These are phyloP conservation scores for Durusdinium trenchii DNA, from an alignment of 73 alveolate genomes.

Conservation along the genomic window DNA sequence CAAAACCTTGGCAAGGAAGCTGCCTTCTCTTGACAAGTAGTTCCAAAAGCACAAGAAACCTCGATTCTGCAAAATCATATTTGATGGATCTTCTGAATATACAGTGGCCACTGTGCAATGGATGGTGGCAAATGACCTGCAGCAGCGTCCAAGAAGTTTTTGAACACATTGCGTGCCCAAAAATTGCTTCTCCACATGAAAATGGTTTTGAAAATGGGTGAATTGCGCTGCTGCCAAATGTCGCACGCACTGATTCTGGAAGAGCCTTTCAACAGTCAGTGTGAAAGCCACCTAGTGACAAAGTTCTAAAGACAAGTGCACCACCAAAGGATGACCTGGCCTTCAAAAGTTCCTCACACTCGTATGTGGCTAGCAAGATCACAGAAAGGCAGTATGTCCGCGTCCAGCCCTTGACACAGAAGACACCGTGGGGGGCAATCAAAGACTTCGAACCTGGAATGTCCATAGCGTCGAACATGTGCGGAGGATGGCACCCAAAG, in stretches of 20 bases:
- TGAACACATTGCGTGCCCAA: too few relatives aligned
- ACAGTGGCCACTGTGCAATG: not conserved
- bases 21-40: too few relatives aligned
- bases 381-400: not conserved
- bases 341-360: not conserved
- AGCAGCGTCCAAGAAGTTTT: too few relatives aligned
- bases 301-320: not conserved
- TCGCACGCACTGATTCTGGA: too few relatives aligned
- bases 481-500: not conserved
- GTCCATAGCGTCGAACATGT: not conserved
- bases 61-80: not conserved
- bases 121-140: not conserved
- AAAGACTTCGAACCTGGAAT: not conserved
- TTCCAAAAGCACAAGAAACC: not conserved
- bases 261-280: not conserved
- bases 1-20: too few relatives aligned
- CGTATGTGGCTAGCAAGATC: not conserved
- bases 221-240: too few relatives aligned
- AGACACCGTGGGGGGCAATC: not conserved
- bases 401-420: not conserved
- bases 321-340: not conserved
- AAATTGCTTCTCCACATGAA: too few relatives aligned
- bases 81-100: not conserved
- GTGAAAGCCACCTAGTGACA: not conserved
- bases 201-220: too few relatives aligned